A percentile compares a stretch with the other conserved stretches of the same genome.
These are phyloP conservation scores for Exutisphaerella laricina DNA, from an alignment of 2,329 filamentous ascomycete species.

Conservation along the genomic window DNA sequence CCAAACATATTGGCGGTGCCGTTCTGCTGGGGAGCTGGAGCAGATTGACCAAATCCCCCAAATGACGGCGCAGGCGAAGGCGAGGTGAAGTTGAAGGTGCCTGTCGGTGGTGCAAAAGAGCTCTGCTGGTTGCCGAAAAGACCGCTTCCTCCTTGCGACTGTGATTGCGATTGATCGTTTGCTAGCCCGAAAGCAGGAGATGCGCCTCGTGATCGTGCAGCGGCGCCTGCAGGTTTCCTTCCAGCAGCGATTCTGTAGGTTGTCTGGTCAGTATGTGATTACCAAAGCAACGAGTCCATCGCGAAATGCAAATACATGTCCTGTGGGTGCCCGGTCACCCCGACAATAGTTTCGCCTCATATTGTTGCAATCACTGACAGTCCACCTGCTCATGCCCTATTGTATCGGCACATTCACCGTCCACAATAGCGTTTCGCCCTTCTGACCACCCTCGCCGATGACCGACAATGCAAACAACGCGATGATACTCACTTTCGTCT, in stretches of 20 bases:
- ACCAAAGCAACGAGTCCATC: not conserved
- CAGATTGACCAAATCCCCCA: slow-evolving; percentile 3
- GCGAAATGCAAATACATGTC: too few relatives aligned
- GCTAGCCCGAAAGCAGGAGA: slow-evolving; percentile 14
- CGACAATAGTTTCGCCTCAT: too few relatives aligned
- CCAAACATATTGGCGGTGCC: slow-evolving; percentile 13
- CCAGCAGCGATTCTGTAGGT: slow-evolving; percentile 14
- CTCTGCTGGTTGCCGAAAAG: not conserved
- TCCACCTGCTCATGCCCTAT: too few relatives aligned
- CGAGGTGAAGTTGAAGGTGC: slow-evolving; percentile 15
- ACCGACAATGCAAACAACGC: not conserved
- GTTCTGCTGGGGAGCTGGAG: slow-evolving; percentile 16
- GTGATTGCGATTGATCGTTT: not conserved
- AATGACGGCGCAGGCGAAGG: slow-evolving; percentile 4
- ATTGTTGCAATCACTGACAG: too few relatives aligned
- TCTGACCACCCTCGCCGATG: not conserved
- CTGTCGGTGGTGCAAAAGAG: not conserved
- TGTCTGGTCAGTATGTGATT: slow-evolving; percentile 5
- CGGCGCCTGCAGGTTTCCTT: slow-evolving; percentile 13
- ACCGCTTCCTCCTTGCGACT: not conserved
- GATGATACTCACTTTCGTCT: slow-evolving; percentile 30
- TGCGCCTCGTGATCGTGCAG: slow-evolving; percentile 13
- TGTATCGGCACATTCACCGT: too few relatives aligned
- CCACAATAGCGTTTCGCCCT: too few relatives aligned
- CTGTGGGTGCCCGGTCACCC: too few relatives aligned